phyloP scores from a whole-genome alignment of 2,329 filamentous ascomycete species.

The Cordyceps fumosorosea region DNA sequence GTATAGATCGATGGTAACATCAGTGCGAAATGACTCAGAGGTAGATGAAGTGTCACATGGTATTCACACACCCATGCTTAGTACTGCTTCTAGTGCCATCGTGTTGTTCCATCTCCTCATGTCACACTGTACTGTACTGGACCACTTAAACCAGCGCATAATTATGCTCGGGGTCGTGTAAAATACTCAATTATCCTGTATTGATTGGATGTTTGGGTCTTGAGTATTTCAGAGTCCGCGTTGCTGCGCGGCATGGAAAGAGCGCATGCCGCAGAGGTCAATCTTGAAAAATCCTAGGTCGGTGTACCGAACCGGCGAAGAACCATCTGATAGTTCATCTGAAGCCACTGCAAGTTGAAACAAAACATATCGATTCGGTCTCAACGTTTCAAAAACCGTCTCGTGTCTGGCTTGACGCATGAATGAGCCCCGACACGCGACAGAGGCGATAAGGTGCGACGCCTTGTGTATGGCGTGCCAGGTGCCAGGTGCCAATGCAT shows the following conservation, averaged over 20 bases:
- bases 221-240: no score
- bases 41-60: not conserved
- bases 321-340: not conserved
- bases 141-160: no score
- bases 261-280: no score
- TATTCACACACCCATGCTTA: not conserved
- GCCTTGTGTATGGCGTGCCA: not conserved
- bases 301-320: not conserved
- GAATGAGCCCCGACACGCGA: not conserved
- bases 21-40: not conserved
- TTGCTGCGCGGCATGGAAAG: no score
- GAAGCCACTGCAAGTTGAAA: not conserved
- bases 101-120: not conserved
- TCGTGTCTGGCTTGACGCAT: conserved; percentile 2
- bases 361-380: not conserved
- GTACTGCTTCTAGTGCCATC: not conserved
- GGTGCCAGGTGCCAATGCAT: not conserved
- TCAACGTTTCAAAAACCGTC: conserved; percentile 5
- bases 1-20: not conserved
- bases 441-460: not conserved
- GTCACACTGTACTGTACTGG: no score
- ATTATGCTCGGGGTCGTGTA: no score
- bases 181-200: no score
- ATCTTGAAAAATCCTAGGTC: not conserved
- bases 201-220: no score